phyloP scores from a whole-genome alignment of 2,329 filamentous ascomycete species.

The Septoria petroselini region DNA sequence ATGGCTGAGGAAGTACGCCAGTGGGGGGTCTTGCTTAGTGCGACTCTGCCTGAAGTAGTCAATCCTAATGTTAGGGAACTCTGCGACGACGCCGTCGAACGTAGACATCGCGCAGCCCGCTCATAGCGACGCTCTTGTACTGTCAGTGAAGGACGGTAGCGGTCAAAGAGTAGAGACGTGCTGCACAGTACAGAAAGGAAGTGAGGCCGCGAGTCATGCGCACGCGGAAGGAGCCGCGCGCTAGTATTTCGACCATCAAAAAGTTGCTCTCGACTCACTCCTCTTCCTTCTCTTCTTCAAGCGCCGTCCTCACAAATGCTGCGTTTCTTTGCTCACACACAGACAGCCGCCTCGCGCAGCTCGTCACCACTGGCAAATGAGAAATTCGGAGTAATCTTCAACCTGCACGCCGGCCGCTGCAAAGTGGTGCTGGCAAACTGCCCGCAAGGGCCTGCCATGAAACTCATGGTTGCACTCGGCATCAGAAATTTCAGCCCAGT shows the following conservation, averaged over 20 bases:
- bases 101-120: slow-evolving; percentile 62
- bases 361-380: slow-evolving; percentile 66
- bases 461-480: slow-evolving; percentile 75
- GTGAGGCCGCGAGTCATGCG: slow-evolving; percentile 9
- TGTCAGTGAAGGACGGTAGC: slow-evolving; percentile 12
- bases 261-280: slow-evolving; percentile 12
- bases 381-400: slow-evolving; percentile 99
- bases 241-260: slow-evolving; percentile 4
- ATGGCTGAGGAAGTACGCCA: slow-evolving; percentile 88
- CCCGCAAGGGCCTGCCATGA: slow-evolving; percentile 86
- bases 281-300: slow-evolving; percentile 47
- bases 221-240: background rate
- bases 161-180: no score
- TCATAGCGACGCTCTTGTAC: slow-evolving; percentile 10
- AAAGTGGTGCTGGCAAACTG: slow-evolving; percentile 52
- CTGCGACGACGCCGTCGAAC: slow-evolving; percentile 66
- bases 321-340: slow-evolving; percentile 94
- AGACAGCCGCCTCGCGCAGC: slow-evolving; percentile 38
- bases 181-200: no score
- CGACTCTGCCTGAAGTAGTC: slow-evolving; percentile 67
- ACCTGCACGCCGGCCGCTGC: slow-evolving; percentile 24
- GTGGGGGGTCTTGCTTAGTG: slow-evolving; percentile 57
- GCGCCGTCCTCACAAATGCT: slow-evolving; percentile 85
- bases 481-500: slow-evolving; percentile 78
- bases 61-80: slow-evolving; percentile 78